Conservation (phyloP, 768 basidiomycete species). For the Amanita brunnescens region DNA sequence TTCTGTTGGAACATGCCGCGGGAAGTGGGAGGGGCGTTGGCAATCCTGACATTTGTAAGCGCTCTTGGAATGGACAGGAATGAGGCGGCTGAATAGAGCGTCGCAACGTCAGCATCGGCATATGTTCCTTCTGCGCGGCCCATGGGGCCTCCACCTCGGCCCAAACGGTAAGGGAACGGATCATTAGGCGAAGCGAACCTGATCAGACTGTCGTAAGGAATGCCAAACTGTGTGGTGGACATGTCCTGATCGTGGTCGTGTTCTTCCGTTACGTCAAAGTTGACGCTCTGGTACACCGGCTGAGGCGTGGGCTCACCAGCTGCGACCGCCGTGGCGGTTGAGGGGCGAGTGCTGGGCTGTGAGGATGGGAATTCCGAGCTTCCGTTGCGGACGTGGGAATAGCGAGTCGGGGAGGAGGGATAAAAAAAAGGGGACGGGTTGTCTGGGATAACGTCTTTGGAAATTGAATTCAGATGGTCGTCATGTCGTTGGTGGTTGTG, state of each 20-base stretch:
- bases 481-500: too few species aligned
- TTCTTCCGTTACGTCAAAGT: slow-evolving; percentile 13
- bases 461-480: too few species aligned
- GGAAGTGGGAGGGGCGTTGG: slow-evolving; percentile 22
- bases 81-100: slow-evolving; percentile 80
- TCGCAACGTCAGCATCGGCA: slow-evolving; percentile 73
- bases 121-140: slow-evolving; percentile 21
- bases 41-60: slow-evolving; percentile 1
- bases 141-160: slow-evolving; percentile 4
- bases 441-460: slow-evolving; percentile 14
- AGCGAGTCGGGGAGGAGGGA: slow-evolving; percentile 8
- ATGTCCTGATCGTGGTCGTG: neutral
- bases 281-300: neutral
- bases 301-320: neutral
- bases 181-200: slow-evolving; percentile 62
- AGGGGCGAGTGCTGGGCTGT: slow-evolving; percentile 21
- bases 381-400: slow-evolving; percentile 1
- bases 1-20: slow-evolving; percentile 21
- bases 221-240: slow-evolving; percentile 36
- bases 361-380: slow-evolving; percentile 7
- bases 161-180: slow-evolving; percentile 37
- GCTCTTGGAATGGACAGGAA: slow-evolving; percentile 57
- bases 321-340: neutral
- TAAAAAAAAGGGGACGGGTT: slow-evolving; percentile 13
- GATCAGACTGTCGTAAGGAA: slow-evolving; percentile 66